A percentile compares a stretch with the other conserved stretches of the same genome.
Evolutionary conservation across 768 basidiomycete genomes (phyloP).

Genomic region (Leccinum pellstonianum): DNA sequence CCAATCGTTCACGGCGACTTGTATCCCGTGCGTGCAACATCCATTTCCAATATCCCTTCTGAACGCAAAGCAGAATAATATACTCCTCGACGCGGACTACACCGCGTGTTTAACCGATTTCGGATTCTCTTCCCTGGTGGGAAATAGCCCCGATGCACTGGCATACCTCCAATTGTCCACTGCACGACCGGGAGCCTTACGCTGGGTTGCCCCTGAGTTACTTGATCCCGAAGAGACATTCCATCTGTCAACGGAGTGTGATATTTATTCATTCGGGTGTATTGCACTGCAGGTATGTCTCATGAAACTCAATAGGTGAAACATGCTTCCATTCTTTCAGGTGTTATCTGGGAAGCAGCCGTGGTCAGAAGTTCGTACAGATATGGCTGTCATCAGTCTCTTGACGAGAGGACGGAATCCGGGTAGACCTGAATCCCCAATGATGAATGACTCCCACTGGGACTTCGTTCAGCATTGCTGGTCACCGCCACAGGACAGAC

Average conservation of each 20-base stretch:
- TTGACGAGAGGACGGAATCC: background rate
- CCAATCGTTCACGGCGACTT: background rate
- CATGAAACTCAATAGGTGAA: too few species aligned
- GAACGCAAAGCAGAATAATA: background rate
- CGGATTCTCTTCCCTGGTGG: background rate
- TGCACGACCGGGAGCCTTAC: background rate
- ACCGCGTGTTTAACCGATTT: background rate
- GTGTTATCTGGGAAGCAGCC: background rate
- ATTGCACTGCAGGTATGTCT: background rate
- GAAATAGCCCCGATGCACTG: background rate
- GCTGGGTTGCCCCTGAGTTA: background rate
- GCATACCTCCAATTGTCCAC: background rate
- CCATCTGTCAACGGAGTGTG: background rate
- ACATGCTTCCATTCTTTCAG: background rate
- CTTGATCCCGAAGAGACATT: background rate
- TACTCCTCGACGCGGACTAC: background rate
- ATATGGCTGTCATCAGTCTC: background rate
- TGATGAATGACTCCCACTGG: background rate
- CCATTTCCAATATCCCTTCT: background rate
- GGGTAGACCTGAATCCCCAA: background rate
- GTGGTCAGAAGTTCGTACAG: background rate
- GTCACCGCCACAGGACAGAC: background rate
- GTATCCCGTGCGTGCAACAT: background rate
- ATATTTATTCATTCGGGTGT: background rate
- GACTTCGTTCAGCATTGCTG: background rate